Percentiles rank a stretch among this genome's conserved stretches.
These are phyloP conservation scores for Piromyces finnis DNA, from an alignment of 192 early-diverging fungal species.

Conservation along the genomic window DNA sequence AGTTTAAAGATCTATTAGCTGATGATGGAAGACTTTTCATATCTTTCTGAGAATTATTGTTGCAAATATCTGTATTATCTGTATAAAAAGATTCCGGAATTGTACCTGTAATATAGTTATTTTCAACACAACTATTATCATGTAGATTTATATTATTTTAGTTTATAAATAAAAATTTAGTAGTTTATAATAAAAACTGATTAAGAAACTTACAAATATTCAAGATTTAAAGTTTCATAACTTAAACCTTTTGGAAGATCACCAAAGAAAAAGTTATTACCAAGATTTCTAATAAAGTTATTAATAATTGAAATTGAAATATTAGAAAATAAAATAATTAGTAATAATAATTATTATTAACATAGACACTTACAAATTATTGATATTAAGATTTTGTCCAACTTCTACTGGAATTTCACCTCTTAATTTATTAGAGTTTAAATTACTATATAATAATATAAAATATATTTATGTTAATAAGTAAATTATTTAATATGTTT, in stretches of 20 bases:
- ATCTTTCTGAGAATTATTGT: background rate
- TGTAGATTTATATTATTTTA: background rate
- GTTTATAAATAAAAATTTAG: too few species aligned
- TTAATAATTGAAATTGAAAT: too few species aligned
- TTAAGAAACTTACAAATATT: background rate
- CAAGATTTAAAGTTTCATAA: background rate
- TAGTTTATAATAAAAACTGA: too few species aligned
- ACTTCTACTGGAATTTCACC: background rate
- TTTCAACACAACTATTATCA: background rate
- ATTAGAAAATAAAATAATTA: too few species aligned
- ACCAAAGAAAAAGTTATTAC: background rate
- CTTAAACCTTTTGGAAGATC: background rate
- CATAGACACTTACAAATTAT: background rate
- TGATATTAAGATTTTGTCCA: background rate
- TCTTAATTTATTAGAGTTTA: background rate
- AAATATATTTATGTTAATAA: too few species aligned
- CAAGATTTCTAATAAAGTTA: background rate
- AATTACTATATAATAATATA: background rate
- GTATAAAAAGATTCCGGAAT: background rate
- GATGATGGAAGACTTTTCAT: background rate
- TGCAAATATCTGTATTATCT: background rate
- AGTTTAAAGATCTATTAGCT: background rate
- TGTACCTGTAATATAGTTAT: background rate
- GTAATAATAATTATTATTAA: background rate
- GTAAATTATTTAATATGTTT: too few species aligned